These are phyloP conservation scores for Durusdinium trenchii DNA, from an alignment of 73 alveolate species.

Conservation along the genomic window DNA sequence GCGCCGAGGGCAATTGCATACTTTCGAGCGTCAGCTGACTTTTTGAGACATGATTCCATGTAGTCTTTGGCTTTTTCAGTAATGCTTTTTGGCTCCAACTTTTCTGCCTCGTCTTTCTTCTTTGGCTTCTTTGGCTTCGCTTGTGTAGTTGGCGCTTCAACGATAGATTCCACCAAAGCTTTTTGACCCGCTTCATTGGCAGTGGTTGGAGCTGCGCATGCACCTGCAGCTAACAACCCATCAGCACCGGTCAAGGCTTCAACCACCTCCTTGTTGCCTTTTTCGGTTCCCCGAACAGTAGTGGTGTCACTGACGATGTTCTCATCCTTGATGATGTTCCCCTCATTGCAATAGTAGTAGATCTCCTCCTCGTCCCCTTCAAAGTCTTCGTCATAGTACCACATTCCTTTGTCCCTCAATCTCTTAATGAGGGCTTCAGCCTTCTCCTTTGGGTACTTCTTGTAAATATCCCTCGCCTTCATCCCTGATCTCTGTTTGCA, in stretches of 20 bases:
- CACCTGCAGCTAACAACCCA: neutral
- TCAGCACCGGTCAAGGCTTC: neutral
- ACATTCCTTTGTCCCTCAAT: neutral
- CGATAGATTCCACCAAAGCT: neutral
- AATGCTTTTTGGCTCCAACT: neutral
- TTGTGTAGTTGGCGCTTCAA: neutral
- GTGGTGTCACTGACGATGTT: neutral
- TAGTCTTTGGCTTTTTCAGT: neutral
- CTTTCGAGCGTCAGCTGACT: neutral
- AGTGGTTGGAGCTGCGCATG: neutral
- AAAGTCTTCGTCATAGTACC: constrained; percentile 10
- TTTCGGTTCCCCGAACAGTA: neutral
- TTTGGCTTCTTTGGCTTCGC: neutral
- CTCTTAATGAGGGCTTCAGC: neutral
- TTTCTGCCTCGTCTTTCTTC: neutral
- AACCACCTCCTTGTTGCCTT: constrained; percentile 1
- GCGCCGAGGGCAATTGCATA: neutral
- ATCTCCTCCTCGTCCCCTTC: neutral
- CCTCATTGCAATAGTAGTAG: neutral
- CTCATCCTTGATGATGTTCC: neutral
- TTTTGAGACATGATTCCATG: neutral
- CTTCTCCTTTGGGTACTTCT: neutral
- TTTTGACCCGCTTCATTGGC: neutral
- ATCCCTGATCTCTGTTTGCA: neutral
- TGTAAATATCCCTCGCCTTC: neutral